Evolutionary conservation across 108 stramenopile genomes (phyloP), one percentile per base, ranked within the genome.

Genomic region (Schizochytrium sp.): DNA sequence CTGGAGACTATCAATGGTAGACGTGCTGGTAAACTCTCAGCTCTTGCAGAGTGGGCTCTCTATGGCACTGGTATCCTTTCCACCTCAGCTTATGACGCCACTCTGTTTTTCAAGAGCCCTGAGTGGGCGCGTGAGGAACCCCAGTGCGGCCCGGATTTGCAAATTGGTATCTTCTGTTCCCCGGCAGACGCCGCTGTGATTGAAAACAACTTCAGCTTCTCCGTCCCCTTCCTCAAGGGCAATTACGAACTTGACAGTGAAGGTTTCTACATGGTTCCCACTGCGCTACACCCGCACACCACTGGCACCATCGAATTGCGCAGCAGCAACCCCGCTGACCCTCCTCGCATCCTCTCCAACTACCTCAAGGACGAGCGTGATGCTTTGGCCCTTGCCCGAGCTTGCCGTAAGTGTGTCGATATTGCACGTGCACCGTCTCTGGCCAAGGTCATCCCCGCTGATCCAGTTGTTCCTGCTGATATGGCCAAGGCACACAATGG

Each of bases 121-220:
- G 8, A n/a, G 5, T 83, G 47, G 50, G 55, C 49, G 28, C 50
- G 55, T 47, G 47, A 49, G 76, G 17, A 83, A 38, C 76, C 76
- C 53, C 8, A 5, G 38, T 83, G 76, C 50, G 76, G 76, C 15
- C 76, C 76, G 15, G 76, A 83, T 28, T 5, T 55, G 10, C 76
- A 83, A 40, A 83, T 83, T 42, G 76, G 76, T 38, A 83, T 83
- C 76, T 83, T 83, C 53, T 38, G 28, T 40, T 83, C 76, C 50
- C 76, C 76, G 38, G 10, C 53, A n/a, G 76, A 83, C 1, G 50
- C 12, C 45, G 55, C 50, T 53, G 12, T 83, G 15, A 55, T 83
- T 28, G 76, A 83, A 40, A 55, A 55, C 53, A 83, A 83, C 53
- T 5, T 83, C 50, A 38, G 53, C 47, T 49, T 83, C 3, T 10